These are phyloP conservation scores for Phytophthora colocasiae DNA, from an alignment of 352 stramenopile species.

Conservation along the genomic window DNA sequence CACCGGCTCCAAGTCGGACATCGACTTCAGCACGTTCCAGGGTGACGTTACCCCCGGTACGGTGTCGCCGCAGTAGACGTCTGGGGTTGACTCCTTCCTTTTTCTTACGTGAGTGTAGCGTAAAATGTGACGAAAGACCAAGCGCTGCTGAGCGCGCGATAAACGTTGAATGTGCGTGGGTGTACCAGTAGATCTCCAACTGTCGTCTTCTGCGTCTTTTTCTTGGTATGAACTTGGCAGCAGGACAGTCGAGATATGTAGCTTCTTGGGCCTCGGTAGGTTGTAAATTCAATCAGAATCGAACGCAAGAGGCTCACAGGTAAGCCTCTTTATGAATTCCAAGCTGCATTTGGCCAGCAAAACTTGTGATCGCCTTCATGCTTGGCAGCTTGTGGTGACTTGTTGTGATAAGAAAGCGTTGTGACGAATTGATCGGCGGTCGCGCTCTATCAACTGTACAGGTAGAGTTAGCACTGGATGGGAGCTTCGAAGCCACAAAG, in stretches of 20 bases:
- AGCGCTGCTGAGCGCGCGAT: constrained; percentile 29
- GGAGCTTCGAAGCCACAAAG: not conserved
- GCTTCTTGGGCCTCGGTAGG: constrained; percentile 3
- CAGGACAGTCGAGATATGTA: constrained; percentile 1
- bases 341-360: no score
- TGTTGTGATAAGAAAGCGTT: not conserved
- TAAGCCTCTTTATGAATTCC: not conserved
- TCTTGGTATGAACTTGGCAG: constrained; percentile 9
- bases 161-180: constrained; percentile 42
- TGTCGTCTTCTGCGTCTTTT: constrained; percentile 8
- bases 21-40: constrained; percentile 29
- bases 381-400: not conserved
- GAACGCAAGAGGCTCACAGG: constrained; percentile 7
- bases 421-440: not conserved
- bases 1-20: constrained; percentile 39
- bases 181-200: constrained; percentile 19
- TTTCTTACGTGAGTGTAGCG: constrained; percentile 44
- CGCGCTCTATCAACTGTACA: not conserved
- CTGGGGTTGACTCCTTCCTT: constrained; percentile 1
- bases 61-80: constrained; percentile 31
- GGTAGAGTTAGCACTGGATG: not conserved
- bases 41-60: constrained; percentile 21
- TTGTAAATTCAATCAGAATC: constrained; percentile 2
- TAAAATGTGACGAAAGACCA: constrained; percentile 46
- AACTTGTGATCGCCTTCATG: not conserved